Evolutionary conservation across 164 flowering plant genomes (phyloP), one percentile per base, ranked within the genome.

Genomic region (Protea cynaroides): DNA sequence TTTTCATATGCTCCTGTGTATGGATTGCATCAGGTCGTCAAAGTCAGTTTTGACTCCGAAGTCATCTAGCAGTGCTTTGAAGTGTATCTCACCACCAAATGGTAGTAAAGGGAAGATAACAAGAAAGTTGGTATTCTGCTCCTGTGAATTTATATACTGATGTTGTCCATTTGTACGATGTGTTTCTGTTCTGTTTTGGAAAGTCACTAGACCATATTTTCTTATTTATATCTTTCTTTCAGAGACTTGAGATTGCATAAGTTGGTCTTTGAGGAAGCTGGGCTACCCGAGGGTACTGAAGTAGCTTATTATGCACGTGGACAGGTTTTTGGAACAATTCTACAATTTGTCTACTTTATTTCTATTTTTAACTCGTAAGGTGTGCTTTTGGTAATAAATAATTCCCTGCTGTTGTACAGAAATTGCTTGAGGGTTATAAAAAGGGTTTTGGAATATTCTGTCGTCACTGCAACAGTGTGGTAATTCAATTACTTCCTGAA

Each of bases 201-300:
- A 11, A 46, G 14, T 36, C 9, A 63, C 25, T 62, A n/a, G 54
- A 64, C 57, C 44, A 51, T 56, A 25, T 29, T 69, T 8, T 1
- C 43, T 10, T 60, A 59, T 62, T 15, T 25, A 61, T 62, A 7
- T 54, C 25, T 64, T 55, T 68, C 69, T 50, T 63, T 1, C 36
- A 95, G 99, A 80, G 92, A 92, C 77, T 62, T 86, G 67, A 69
- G 86, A 25, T 64, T 88, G 80, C 99, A 94, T 71, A 92, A 86
- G 74, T 65, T 80, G 74, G 96, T 89, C 3, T 88, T 94, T 72
- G 80, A 81, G 74, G 84, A 80, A 66, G 86, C 79, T 73, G 71
- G 74, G 15, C 76, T 94, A 60, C 86, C 88, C 51, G 96, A 94
- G 64, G 99, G 97, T 72, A 77, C 97, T 57, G 92, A 84, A 75